Conservation (phyloP, 176 grass and related monocot genomes). For the Lolium multiflorum region DNA sequence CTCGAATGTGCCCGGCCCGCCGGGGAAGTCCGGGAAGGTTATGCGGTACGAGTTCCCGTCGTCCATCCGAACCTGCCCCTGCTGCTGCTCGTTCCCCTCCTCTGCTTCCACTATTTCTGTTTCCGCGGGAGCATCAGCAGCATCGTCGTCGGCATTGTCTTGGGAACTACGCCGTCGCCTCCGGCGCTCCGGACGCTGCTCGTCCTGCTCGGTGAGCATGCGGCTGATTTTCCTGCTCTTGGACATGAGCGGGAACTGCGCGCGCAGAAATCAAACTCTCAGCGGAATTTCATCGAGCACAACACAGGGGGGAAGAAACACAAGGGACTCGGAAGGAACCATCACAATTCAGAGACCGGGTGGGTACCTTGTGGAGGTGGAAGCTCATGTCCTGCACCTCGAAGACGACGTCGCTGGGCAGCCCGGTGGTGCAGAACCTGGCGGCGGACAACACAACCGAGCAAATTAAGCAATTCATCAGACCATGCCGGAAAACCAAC, state of each 20-base stretch:
- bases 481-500: not conserved
- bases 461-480: constrained; percentile 3
- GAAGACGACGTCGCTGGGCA: constrained; percentile 88
- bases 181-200: not conserved
- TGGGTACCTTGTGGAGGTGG: constrained; percentile 78
- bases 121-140: constrained; percentile 15
- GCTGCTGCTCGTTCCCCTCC: constrained; percentile 14
- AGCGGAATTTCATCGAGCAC: constrained; percentile 72
- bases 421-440: constrained; percentile 98
- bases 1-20: constrained; percentile 82
- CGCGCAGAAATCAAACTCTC: not conserved
- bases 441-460: not conserved
- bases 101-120: constrained; percentile 61
- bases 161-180: no score
- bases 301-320: not conserved
- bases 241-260: constrained; percentile 94
- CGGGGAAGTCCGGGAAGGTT: constrained; percentile 69
- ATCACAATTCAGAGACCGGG: not conserved
- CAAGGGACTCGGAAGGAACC: not conserved
- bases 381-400: constrained; percentile 90
- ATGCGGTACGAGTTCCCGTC: constrained; percentile 53
- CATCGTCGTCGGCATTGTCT: constrained; percentile 17
- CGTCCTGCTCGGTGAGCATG: constrained; percentile 75
- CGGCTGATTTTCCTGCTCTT: constrained; percentile 81
- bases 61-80: constrained; percentile 25